These are phyloP conservation scores for Lumnitzera racemosa DNA, from an alignment of 345 rosid genomes.

Conservation along the genomic window DNA sequence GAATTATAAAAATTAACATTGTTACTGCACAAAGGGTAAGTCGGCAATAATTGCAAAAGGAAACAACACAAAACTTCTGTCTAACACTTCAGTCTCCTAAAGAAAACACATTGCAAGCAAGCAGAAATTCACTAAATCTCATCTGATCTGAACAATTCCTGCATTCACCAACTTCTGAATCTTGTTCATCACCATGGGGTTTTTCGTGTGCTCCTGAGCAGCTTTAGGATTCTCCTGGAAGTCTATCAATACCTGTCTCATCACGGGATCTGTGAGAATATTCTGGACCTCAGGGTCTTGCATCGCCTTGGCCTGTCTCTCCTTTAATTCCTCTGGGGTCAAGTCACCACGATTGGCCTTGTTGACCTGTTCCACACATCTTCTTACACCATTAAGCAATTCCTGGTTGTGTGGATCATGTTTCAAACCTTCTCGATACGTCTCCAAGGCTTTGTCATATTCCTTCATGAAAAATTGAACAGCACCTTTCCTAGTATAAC, in stretches of 20 bases:
- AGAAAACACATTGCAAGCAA: neutral
- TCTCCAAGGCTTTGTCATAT: constrained; percentile 86
- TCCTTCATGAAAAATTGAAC: constrained; percentile 96
- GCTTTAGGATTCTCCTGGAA: constrained; percentile 94
- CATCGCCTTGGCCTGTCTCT: constrained; percentile 98
- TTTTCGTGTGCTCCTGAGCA: constrained; percentile 86
- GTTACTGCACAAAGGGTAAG: neutral
- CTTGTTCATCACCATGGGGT: constrained; percentile 90
- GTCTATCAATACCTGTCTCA: constrained; percentile 98
- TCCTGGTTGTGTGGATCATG: constrained; percentile 85
- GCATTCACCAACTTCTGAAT: constrained; percentile 86
- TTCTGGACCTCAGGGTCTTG: constrained; percentile 96
- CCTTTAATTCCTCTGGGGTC: constrained; percentile 89
- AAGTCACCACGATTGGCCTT: constrained; percentile 95
- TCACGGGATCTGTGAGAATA: constrained; percentile 93
- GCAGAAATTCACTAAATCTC: neutral
- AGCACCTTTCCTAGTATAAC: constrained; percentile 92
- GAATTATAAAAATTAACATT: neutral
- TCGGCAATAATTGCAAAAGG: neutral
- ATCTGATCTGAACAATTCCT: constrained; percentile 85
- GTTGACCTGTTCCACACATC: constrained; percentile 79
- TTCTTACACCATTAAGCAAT: constrained; percentile 75
- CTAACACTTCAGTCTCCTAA: neutral
- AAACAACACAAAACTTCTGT: neutral
- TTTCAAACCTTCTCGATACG: constrained; percentile 84